Conservation (phyloP, 2,329 filamentous ascomycete species). For the Ambrosiella cleistominuta region DNA sequence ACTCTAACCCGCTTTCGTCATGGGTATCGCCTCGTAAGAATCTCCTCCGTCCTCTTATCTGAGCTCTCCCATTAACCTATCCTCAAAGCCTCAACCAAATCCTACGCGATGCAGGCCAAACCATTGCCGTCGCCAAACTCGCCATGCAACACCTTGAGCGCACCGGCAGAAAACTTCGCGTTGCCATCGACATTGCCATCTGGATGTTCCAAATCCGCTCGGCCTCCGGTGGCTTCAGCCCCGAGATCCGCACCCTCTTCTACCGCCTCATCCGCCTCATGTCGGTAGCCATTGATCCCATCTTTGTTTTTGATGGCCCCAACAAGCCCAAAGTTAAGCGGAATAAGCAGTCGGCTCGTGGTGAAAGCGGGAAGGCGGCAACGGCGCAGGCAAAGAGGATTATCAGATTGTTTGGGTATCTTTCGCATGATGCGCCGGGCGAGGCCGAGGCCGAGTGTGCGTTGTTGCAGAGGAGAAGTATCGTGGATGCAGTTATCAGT, state of each 20-base stretch:
- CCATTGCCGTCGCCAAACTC: slow-evolving; percentile 67
- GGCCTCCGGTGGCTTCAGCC: slow-evolving; percentile 71
- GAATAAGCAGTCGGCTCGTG: slow-evolving; percentile 51
- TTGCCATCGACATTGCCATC: slow-evolving; percentile 89
- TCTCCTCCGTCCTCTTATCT: no score
- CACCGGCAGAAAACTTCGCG: slow-evolving; percentile 54
- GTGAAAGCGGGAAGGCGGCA: slow-evolving; percentile 45
- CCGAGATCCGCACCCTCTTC: slow-evolving; percentile 79
- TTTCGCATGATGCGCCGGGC: slow-evolving; percentile 70
- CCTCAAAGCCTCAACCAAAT: neutral
- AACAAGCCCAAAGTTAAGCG: slow-evolving; percentile 78
- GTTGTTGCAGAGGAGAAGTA: slow-evolving; percentile 57
- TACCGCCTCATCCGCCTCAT: slow-evolving; percentile 71
- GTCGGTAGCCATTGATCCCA: slow-evolving; percentile 59
- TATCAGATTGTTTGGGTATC: slow-evolving; percentile 70
- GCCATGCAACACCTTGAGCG: slow-evolving; percentile 59
- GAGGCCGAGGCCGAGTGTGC: slow-evolving; percentile 96
- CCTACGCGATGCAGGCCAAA: slow-evolving; percentile 35
- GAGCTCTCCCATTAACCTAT: no score
- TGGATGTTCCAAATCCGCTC: slow-evolving; percentile 93
- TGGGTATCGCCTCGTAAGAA: no score
- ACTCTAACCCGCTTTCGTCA: no score
- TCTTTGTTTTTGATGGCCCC: slow-evolving; percentile 82
- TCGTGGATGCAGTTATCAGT: slow-evolving; percentile 85
- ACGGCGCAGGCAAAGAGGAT: slow-evolving; percentile 67